Percentiles rank a stretch among this genome's conserved stretches.
phyloP scores from a whole-genome alignment of 805 yeast species.

The Cyberlindnera suaveolens region DNA sequence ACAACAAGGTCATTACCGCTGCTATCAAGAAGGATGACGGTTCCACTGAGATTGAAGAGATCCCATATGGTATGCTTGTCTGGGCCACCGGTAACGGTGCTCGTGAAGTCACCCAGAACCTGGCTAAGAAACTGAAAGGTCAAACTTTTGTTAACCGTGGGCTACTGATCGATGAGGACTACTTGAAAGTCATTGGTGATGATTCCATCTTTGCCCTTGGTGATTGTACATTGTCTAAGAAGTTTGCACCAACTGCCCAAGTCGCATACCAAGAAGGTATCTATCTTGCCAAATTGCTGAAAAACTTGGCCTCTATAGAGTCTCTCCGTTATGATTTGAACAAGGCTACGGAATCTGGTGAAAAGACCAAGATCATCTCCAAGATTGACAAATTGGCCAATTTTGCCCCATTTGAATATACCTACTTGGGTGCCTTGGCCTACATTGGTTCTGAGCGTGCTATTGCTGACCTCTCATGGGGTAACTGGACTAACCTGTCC shows the following conservation, averaged over 20 bases:
- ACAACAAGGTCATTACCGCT: conserved; percentile 63
- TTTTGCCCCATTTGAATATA: conserved; percentile 64
- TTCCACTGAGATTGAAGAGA: conserved; percentile 42
- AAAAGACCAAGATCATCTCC: conserved; percentile 27
- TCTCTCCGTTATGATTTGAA: conserved; percentile 40
- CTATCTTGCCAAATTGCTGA: conserved; percentile 68
- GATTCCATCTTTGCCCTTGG: conserved; percentile 78
- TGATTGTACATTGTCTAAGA: conserved; percentile 85
- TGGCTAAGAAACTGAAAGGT: conserved; percentile 63
- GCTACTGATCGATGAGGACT: conserved; percentile 69
- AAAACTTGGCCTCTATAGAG: conserved; percentile 57
- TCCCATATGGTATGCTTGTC: conserved; percentile 89
- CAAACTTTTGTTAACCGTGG: conserved; percentile 89
- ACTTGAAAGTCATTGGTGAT: conserved; percentile 76
- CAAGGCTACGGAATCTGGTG: conserved; percentile 32
- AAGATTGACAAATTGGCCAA: conserved; percentile 37
- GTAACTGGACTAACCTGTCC: conserved; percentile 72
- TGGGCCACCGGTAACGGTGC: conserved; percentile 99
- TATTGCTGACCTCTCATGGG: conserved; percentile 82
- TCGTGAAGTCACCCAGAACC: conserved; percentile 62
- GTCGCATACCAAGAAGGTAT: conserved; percentile 94
- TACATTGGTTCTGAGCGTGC: conserved; percentile 93
- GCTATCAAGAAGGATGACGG: conserved; percentile 65
- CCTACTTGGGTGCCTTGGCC: conserved; percentile 90
- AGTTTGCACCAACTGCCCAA: conserved; percentile 94